phyloP scores from a whole-genome alignment of 2,329 filamentous ascomycete species.

The Ustulina deusta region DNA sequence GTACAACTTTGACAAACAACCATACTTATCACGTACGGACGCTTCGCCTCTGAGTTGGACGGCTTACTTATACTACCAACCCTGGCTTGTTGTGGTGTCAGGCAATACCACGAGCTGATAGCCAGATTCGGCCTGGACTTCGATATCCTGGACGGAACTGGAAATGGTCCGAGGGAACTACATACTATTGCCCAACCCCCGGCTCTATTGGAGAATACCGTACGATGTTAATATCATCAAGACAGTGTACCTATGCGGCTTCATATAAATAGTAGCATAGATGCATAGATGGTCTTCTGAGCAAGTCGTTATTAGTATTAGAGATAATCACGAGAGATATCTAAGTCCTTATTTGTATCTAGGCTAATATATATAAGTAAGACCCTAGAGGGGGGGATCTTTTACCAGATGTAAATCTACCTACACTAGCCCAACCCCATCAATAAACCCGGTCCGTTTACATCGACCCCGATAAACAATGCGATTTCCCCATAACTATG shows the following conservation, averaged over 20 bases:
- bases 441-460: not conserved
- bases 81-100: not conserved
- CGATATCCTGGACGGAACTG: not conserved
- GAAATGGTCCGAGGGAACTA: not conserved
- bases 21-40: not conserved
- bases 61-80: not conserved
- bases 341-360: not conserved
- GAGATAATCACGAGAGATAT: constrained; percentile 11
- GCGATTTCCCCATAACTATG: constrained; percentile 12
- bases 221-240: constrained; percentile 18
- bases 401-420: not conserved
- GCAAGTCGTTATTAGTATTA: constrained; percentile 6
- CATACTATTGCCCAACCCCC: constrained; percentile 12
- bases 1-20: not conserved
- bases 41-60: constrained; percentile 6
- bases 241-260: not conserved
- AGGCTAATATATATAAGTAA: not conserved
- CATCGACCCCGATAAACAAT: constrained; percentile 1
- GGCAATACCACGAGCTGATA: constrained; percentile 1
- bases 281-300: not conserved
- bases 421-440: constrained; percentile 1
- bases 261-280: too few relatives aligned
- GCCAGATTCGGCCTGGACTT: not conserved
- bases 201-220: constrained; percentile 13
- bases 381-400: constrained; percentile 12